Percentiles rank a stretch among this genome's conserved stretches.
Conservation (phyloP, 139 green algal species). For the Auxenochlorella pyrenoidosa region DNA sequence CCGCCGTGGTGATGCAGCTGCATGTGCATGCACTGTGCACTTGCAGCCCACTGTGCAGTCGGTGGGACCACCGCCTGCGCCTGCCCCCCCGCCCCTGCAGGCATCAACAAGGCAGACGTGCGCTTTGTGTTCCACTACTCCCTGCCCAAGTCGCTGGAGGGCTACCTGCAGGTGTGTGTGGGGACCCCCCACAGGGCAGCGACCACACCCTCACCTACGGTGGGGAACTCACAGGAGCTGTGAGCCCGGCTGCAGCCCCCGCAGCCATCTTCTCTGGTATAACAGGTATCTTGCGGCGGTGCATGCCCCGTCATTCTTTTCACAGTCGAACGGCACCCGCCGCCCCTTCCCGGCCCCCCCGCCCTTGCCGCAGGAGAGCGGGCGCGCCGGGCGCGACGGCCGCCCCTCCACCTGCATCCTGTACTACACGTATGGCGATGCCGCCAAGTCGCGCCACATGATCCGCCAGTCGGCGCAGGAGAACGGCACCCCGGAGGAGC, state of each 20-base stretch:
- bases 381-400: conserved; percentile 84
- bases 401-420: conserved; percentile 76
- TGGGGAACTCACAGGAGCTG: too few species aligned
- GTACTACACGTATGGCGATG: conserved; percentile 81
- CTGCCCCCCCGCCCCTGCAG: conserved; percentile 47
- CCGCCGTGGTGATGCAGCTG: too few species aligned
- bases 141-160: conserved; percentile 91
- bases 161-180: conserved; percentile 74
- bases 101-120: conserved; percentile 81
- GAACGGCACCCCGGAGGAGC: conserved; percentile 51
- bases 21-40: too few species aligned
- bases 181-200: too few species aligned
- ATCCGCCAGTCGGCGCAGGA: conserved; percentile 75
- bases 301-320: too few species aligned
- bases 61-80: neutral
- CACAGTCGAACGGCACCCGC: too few species aligned
- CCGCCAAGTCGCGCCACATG: conserved; percentile 74
- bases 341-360: neutral
- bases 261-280: too few species aligned
- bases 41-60: too few species aligned
- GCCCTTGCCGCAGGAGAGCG: conserved; percentile 75
- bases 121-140: conserved; percentile 94
- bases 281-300: too few species aligned
- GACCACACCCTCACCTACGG: neutral
- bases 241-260: too few species aligned